Conservation (phyloP, 2,329 filamentous ascomycete genomes). For the Domatiomyces catenatus region DNA sequence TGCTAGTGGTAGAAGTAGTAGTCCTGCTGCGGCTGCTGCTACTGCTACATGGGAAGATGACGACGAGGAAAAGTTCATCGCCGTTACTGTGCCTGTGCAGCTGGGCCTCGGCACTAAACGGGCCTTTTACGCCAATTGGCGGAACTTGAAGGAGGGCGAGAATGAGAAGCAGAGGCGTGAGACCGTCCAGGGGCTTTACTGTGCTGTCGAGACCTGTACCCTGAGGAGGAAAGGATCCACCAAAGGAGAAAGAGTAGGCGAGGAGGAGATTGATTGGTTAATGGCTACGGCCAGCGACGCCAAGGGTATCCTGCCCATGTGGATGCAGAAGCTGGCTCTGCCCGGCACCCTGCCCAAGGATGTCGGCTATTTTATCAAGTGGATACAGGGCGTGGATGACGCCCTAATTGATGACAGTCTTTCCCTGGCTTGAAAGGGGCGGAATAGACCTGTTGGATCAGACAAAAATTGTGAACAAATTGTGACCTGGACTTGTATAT, state of each 20-base stretch:
- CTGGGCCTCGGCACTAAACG: conserved; percentile 9
- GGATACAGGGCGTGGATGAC: conserved; percentile 38
- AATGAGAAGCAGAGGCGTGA: conserved; percentile 15
- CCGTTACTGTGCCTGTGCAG: conserved; percentile 20
- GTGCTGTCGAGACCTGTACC: conserved; percentile 12
- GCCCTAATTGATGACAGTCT: conserved; percentile 1
- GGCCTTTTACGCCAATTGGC: conserved; percentile 18
- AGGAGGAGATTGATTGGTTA: conserved; percentile 47
- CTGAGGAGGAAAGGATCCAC: not conserved
- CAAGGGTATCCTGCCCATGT: conserved; percentile 48
- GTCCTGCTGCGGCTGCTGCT: not conserved
- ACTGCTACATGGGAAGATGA: not conserved
- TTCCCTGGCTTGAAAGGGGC: not conserved
- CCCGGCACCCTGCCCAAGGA: conserved; percentile 53
- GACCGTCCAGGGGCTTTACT: conserved; percentile 17
- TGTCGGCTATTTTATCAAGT: conserved; percentile 51
- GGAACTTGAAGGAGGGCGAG: conserved; percentile 17
- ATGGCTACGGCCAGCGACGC: conserved; percentile 66
- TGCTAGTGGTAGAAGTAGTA: not conserved
- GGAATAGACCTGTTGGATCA: no score
- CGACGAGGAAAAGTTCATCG: conserved; percentile 16
- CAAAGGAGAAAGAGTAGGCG: conserved; percentile 1
- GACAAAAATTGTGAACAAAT: no score
- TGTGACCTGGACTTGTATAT: no score
- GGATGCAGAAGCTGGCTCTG: conserved; percentile 49